These are phyloP conservation scores for Spergularia azorica DNA, from an alignment of 179 eudicot genomes.

Conservation along the genomic window DNA sequence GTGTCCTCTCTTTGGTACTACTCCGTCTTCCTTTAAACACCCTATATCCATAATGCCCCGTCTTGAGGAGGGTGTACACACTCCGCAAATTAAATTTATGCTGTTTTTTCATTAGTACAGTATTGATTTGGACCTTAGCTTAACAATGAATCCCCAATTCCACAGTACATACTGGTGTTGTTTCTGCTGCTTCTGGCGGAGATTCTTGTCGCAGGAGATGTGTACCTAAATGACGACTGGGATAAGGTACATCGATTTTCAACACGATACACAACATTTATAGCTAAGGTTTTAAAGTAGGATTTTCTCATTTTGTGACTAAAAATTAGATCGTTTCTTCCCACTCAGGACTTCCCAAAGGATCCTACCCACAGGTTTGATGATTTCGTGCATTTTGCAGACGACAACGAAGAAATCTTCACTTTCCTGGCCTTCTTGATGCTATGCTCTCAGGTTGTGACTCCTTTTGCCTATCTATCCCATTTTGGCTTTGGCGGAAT, in stretches of 20 bases:
- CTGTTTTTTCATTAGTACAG: not conserved
- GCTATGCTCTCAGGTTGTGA: slow-evolving; percentile 43
- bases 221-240: slow-evolving; percentile 49
- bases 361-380: slow-evolving; percentile 53
- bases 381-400: slow-evolving; percentile 44
- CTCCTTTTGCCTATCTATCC: not conserved
- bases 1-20: slow-evolving; percentile 33
- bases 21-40: too few species aligned
- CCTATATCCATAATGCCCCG: too few species aligned
- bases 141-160: slow-evolving; percentile 25
- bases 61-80: not conserved
- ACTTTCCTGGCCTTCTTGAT: slow-evolving; percentile 32
- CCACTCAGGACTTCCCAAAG: slow-evolving; percentile 58
- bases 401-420: slow-evolving; percentile 31
- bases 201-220: slow-evolving; percentile 37
- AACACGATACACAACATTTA: not conserved
- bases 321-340: not conserved
- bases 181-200: slow-evolving; percentile 46
- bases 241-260: slow-evolving; percentile 38
- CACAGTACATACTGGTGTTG: slow-evolving; percentile 39
- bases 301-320: not conserved
- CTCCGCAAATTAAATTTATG: not conserved
- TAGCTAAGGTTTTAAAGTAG: not conserved
- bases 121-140: slow-evolving; percentile 20
- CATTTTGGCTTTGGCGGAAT: not conserved